A percentile compares a stretch with the other conserved stretches of the same genome.
These are phyloP conservation scores for Musa acuminata DNA, from an alignment of 176 grass and related monocot genomes.

Conservation along the genomic window DNA sequence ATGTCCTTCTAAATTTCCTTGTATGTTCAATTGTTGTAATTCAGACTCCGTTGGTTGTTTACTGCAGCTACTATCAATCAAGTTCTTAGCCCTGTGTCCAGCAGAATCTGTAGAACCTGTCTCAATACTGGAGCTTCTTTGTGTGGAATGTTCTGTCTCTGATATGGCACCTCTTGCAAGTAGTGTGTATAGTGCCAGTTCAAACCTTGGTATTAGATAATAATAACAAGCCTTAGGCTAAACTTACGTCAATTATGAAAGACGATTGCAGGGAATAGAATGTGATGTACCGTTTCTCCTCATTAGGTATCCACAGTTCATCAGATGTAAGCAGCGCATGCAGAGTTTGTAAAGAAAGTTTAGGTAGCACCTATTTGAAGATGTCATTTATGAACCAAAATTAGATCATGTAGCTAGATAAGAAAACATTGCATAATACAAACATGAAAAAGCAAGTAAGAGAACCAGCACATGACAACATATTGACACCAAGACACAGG, in stretches of 20 bases:
- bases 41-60: slow-evolving; percentile 47
- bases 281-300: slow-evolving; percentile 80
- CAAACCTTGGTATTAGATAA: slow-evolving; percentile 58
- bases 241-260: slow-evolving; percentile 11
- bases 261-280: background rate
- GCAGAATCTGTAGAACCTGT: slow-evolving; percentile 23
- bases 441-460: background rate
- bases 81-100: slow-evolving; percentile 38
- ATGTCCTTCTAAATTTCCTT: slow-evolving; percentile 34
- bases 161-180: slow-evolving; percentile 63
- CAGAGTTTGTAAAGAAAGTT: slow-evolving; percentile 96
- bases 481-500: background rate
- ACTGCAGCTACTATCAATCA: slow-evolving; percentile 30
- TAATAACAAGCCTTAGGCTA: slow-evolving; percentile 16
- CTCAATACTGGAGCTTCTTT: slow-evolving; percentile 33
- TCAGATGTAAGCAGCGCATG: slow-evolving; percentile 81
- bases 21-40: slow-evolving; percentile 51
- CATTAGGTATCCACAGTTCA: slow-evolving; percentile 91
- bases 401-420: background rate
- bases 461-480: background rate
- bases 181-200: slow-evolving; percentile 78
- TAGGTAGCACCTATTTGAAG: slow-evolving; percentile 55
- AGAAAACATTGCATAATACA: background rate
- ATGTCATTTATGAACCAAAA: background rate
- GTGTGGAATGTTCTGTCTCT: slow-evolving; percentile 40